phyloP scores from a whole-genome alignment of 306 rosid genomes.

The Nissolia schottii region DNA sequence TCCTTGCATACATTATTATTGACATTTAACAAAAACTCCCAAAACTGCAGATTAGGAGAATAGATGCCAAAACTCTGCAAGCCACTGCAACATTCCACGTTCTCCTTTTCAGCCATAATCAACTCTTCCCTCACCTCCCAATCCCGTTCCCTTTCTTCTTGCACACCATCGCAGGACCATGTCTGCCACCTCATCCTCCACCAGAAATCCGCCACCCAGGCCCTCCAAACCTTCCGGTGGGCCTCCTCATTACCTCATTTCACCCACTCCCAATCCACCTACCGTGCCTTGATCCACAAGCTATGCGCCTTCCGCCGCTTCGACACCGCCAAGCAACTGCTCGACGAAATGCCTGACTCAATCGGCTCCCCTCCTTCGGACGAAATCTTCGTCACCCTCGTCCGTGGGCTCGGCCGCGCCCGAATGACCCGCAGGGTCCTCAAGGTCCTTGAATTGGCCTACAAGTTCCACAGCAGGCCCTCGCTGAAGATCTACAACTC shows the following conservation, averaged over 20 bases:
- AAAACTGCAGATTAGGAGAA: neutral
- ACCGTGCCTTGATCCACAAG: conserved; percentile 58
- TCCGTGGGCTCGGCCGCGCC: conserved; percentile 53
- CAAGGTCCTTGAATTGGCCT: conserved; percentile 51
- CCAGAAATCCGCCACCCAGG: conserved; percentile 47
- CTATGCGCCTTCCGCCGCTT: conserved; percentile 57
- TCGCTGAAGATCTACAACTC: conserved; percentile 64
- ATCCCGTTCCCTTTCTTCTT: conserved; percentile 8
- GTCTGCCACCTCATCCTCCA: conserved; percentile 51
- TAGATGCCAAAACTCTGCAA: conserved; percentile 10
- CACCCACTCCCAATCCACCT: conserved; percentile 60
- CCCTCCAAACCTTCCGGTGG: conserved; percentile 65
- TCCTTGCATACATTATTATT: too few relatives aligned
- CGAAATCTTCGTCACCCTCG: conserved; percentile 49
- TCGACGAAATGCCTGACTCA: conserved; percentile 65
- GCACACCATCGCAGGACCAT: conserved; percentile 41
- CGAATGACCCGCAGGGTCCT: conserved; percentile 41
- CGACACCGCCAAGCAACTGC: conserved; percentile 60
- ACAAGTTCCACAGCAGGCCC: conserved; percentile 37
- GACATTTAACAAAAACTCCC: too few relatives aligned
- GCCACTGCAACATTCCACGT: neutral
- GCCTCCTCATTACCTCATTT: conserved; percentile 57
- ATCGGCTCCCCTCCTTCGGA: conserved; percentile 53
- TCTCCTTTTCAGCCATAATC: neutral
- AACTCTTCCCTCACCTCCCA: neutral